phyloP scores from a whole-genome alignment of 768 basidiomycete species.

The Baorangia bicolor region DNA sequence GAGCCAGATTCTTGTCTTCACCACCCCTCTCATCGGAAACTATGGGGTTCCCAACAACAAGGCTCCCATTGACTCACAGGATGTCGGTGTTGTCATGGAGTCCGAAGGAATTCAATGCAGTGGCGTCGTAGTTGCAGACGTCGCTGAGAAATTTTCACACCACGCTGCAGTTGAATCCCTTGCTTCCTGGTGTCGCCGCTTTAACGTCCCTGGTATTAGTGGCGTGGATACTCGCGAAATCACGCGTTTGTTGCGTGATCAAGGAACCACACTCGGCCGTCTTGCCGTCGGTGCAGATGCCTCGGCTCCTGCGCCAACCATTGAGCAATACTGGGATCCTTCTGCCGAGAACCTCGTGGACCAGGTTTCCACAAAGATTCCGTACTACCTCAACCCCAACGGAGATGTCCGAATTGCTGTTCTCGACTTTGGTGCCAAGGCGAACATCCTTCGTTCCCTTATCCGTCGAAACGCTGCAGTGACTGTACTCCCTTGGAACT shows the following conservation, averaged over 20 bases:
- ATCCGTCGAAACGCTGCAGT: constrained; percentile 89
- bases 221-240: constrained; percentile 98
- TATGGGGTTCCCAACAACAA: constrained; percentile 91
- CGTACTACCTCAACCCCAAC: constrained; percentile 81
- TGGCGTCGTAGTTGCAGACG: constrained; percentile 90
- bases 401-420: constrained; percentile 93
- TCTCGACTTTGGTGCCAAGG: constrained; percentile 96
- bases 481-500: constrained; percentile 97
- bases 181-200: constrained; percentile 87
- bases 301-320: constrained; percentile 53
- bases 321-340: constrained; percentile 91
- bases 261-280: constrained; percentile 94
- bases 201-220: constrained; percentile 89
- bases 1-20: constrained; percentile 97
- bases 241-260: constrained; percentile 89
- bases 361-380: constrained; percentile 82
- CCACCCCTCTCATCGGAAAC: constrained; percentile 96
- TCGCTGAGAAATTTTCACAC: constrained; percentile 94
- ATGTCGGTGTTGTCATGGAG: constrained; percentile 88
- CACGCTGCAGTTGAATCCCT: constrained; percentile 92
- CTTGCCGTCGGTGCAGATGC: constrained; percentile 80
- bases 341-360: constrained; percentile 90
- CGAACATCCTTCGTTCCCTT: constrained; percentile 93
- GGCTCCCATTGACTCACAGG: constrained; percentile 65
- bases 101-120: constrained; percentile 88